phyloP scores from a whole-genome alignment of 345 rosid genomes.

The Cardamine resedifolia region DNA sequence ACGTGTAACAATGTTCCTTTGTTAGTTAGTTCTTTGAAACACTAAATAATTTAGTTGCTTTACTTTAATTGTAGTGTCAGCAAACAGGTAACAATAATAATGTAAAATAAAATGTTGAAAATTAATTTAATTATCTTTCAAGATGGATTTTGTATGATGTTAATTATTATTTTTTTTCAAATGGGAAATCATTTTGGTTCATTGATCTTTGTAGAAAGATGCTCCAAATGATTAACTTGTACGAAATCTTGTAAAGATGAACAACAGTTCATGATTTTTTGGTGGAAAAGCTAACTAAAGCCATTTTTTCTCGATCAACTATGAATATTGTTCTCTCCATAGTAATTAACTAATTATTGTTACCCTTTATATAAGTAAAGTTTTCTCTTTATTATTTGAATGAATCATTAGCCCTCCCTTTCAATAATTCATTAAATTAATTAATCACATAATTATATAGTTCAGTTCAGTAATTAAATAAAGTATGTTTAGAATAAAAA shows the following conservation, averaged over 20 bases:
- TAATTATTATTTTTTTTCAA: not conserved
- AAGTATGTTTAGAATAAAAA: not conserved
- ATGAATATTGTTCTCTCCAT: conserved; percentile 13
- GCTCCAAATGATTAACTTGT: conserved; percentile 22
- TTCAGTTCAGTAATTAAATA: not conserved
- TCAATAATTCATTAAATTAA: conserved; percentile 11
- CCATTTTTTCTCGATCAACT: conserved; percentile 14
- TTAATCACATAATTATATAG: not conserved
- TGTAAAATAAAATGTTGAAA: conserved; percentile 4
- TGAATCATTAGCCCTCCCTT: conserved; percentile 26
- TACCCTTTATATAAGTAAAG: conserved; percentile 22
- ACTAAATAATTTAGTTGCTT: conserved; percentile 9
- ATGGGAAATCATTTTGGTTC: conserved; percentile 2
- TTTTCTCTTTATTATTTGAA: not conserved
- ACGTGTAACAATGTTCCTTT: conserved; percentile 28
- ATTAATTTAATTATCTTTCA: not conserved
- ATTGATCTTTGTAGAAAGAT: conserved; percentile 18
- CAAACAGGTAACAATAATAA: conserved; percentile 16
- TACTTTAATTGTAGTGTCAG: conserved; percentile 20
- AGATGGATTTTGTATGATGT: not conserved
- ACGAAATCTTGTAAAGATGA: conserved; percentile 8
- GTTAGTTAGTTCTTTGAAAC: conserved; percentile 2
- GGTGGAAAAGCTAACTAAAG: conserved; percentile 26
- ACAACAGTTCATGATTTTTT: conserved; percentile 6
- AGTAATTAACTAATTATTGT: conserved; percentile 30